Evolutionary conservation across 805 yeast species (phyloP), one percentile per base, ranked within the genome.

Genomic region (Saturnispora ahearnii): DNA sequence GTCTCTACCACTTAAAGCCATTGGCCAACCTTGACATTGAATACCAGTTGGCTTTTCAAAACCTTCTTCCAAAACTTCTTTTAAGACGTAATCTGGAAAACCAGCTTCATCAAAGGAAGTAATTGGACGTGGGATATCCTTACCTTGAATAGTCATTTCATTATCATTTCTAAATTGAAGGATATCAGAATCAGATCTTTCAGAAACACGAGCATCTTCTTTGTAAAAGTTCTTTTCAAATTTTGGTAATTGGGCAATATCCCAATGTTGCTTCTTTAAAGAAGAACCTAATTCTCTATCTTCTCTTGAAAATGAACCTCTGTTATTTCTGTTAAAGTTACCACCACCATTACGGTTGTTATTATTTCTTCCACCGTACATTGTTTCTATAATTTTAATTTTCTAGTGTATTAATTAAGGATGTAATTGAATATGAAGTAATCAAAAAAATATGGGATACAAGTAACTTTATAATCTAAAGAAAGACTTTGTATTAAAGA

Each of bases 11-110:
- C 91, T 82, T 52, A 90, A 76, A 64, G 99, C 99, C 99, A 93
- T 93, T 56, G 99, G 99, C 99, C 99, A 93, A 75, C 99, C 99
- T 76, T 93, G 99, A 71, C 96, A 88, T 75, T 93, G 99, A 64
- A 93, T 93, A 58, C 88, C 89, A 51, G 99, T 93, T 62, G 99
- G 99, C 57, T 74, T 79, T 50, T 83, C 93, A 74, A 93, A 93
- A 54, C 98, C 98, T 71, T 87, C 89, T 53, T 82, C 82, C 71
- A 85, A 79, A 60, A 93, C 90, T 76, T 91, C 96, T 52, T 71
- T 74, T 64, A 93, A 76, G 42, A 91, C 97, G 67, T 91, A 90
- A 60, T 81, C 86, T 57, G 99, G 99, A 79, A 93, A 91, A 44
- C 97, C 97, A 64, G 96, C 96, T 75, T 93, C 98, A 58, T 93